phyloP scores from a whole-genome alignment of 225 moss, liverwort and hornwort genomes.

The Rhytidiadelphus loreus region DNA sequence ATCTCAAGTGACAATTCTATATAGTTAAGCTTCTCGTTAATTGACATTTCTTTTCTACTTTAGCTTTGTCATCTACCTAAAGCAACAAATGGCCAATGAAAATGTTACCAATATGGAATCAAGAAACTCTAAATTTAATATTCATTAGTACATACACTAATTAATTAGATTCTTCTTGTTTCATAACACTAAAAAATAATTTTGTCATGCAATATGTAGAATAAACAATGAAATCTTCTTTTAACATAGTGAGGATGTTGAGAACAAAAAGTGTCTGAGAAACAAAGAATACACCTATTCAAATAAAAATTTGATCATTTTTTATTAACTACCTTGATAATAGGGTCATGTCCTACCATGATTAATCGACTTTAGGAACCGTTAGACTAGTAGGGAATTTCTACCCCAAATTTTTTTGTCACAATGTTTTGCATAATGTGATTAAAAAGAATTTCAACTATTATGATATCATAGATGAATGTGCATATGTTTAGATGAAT shows the following conservation, averaged over 20 bases:
- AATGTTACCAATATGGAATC: neutral
- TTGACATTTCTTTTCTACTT: fast-evolving
- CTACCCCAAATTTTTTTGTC: neutral
- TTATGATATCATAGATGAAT: neutral
- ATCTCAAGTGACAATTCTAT: neutral
- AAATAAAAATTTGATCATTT: neutral
- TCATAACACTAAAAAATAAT: no score
- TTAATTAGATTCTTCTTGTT: no score
- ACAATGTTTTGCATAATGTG: neutral
- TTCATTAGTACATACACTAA: no score
- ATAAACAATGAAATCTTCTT: no score
- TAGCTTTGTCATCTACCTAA: neutral
- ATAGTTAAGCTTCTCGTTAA: neutral
- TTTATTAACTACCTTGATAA: no score
- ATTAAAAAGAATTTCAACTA: neutral
- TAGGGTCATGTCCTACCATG: neutral
- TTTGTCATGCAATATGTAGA: no score
- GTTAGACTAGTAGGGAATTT: no score
- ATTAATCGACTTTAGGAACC: neutral
- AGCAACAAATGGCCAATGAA: neutral
- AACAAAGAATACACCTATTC: neutral
- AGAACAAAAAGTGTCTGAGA: no score
- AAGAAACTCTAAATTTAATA: no score
- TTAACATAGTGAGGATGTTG: neutral
- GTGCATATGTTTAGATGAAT: neutral